Evolutionary conservation across 495 filamentous ascomycete genomes (phyloP).

Genomic region (Xylaria bambusicola): DNA sequence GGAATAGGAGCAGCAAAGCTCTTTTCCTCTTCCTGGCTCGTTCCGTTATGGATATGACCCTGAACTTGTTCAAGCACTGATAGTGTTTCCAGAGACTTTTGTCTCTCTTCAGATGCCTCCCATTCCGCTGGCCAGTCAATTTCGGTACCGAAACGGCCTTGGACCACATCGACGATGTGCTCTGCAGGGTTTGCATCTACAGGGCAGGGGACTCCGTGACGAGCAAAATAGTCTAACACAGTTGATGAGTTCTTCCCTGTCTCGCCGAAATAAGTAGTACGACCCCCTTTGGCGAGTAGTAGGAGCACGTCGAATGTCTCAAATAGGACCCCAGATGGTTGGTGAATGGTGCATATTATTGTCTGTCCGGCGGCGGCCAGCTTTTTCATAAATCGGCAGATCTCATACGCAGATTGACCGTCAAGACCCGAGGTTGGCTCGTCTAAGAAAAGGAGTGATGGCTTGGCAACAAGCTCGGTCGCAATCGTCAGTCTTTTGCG

Average conservation of each 20-base stretch:
- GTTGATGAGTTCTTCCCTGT: conserved; percentile 35
- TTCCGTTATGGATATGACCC: background rate
- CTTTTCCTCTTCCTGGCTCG: background rate
- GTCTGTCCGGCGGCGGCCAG: conserved; percentile 70
- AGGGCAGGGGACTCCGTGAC: conserved; percentile 47
- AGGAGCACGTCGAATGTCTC: conserved; percentile 54
- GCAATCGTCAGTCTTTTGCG: conserved; percentile 22
- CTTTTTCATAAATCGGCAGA: conserved; percentile 74
- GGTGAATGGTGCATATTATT: conserved; percentile 82
- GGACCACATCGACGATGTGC: conserved; percentile 55
- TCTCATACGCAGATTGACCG: conserved; percentile 70
- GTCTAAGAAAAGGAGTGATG: conserved; percentile 42
- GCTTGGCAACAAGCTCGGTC: conserved; percentile 16
- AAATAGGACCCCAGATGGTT: conserved; percentile 59
- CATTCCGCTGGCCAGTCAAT: background rate
- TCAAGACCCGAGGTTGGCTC: conserved; percentile 80
- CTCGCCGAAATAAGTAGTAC: conserved; percentile 58
- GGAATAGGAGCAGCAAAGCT: conserved; percentile 8
- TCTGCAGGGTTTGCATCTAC: conserved; percentile 62
- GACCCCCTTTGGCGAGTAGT: conserved; percentile 54
- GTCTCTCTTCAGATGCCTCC: background rate
- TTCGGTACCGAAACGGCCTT: conserved; percentile 45
- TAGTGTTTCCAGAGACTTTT: conserved; percentile 39
- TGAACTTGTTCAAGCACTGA: background rate
- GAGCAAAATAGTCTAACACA: conserved; percentile 49